Evolutionary conservation across 2,329 filamentous ascomycete genomes (phyloP), one percentile per base, ranked within the genome.

Genomic region (Dryadomyces quercus-mongolicae): DNA sequence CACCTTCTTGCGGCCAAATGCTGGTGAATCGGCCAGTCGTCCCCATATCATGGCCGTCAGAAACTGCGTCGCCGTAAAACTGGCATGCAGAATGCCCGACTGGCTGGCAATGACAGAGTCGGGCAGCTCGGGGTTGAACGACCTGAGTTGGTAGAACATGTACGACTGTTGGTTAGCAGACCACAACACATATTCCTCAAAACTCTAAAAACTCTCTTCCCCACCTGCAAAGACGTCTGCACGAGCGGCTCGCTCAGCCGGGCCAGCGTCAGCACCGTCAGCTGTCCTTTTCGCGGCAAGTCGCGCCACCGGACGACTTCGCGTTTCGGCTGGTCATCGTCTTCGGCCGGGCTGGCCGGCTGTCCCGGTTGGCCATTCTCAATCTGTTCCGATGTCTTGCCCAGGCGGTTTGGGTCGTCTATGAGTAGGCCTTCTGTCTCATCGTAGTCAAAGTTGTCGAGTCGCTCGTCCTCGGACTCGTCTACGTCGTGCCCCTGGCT

Each of bases 61-160:
- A 63, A 92, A 92, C 65, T 95, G 89, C 0, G 86, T 84, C 0
- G 83, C 85, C 0, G 86, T 91, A 64, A 95, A 95, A 43, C 82
- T 83, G 13, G 85, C 88, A 49, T 87, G 82, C 22, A 95, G 72
- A 2, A 94, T 70, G 43, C 89, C 89, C 1, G 86, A 86, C 65
- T 93, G 88, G 20, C 77, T 75, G 0, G 89, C 81, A 60, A 95
- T 90, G 2, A 78, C 81, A 22, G 86, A 75, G 60, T 77, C 71
- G 0, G 78, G 68, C 15, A 80, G 69, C 10, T 62, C 67, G 0
- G 74, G 70, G 55, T 78, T 71, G 61, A 95, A 92, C 56, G 84
- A 92, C 61, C 81, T 82, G n/a, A 95, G 78, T 66, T 93, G 88
- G 67, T 92, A 94, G 69, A 88, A 94, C 74, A 94, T 82, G 68